These are phyloP conservation scores for Passalora sequoiae DNA, from an alignment of 2,329 filamentous ascomycete genomes.

Conservation along the genomic window DNA sequence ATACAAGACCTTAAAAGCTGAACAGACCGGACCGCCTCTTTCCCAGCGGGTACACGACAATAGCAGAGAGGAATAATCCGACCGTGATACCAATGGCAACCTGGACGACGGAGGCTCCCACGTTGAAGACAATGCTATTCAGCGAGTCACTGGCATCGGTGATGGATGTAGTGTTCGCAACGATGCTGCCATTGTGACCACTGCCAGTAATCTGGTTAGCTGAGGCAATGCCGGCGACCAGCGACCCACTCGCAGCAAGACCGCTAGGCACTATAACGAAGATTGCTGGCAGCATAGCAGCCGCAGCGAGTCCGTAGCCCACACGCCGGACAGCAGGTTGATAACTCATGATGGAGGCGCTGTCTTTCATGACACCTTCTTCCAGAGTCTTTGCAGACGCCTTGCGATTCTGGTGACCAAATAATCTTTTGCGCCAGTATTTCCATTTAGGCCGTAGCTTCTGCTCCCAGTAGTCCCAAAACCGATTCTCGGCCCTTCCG, in stretches of 20 bases:
- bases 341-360: constrained; percentile 24
- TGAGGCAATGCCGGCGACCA: constrained; percentile 53
- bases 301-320: constrained; percentile 74
- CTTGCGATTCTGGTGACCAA: constrained; percentile 25
- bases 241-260: constrained; percentile 52
- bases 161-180: constrained; percentile 35
- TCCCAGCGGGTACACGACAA: constrained; percentile 47
- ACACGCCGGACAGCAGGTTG: constrained; percentile 41
- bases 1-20: constrained; percentile 34
- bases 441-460: constrained; percentile 41
- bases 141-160: constrained; percentile 25
- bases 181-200: constrained; percentile 43
- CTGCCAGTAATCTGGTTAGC: constrained; percentile 51
- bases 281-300: constrained; percentile 80
- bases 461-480: constrained; percentile 51
- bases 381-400: constrained; percentile 27
- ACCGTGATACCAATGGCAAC: constrained; percentile 50
- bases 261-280: constrained; percentile 63
- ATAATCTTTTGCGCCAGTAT: constrained; percentile 23
- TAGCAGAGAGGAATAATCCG: constrained; percentile 45
- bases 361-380: constrained; percentile 25
- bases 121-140: constrained; percentile 45
- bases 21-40: constrained; percentile 45
- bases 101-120: constrained; percentile 46
- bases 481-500: constrained; percentile 52